phyloP scores from a whole-genome alignment of 2,329 filamentous ascomycete genomes.

The Nigrospora sphaerica region DNA sequence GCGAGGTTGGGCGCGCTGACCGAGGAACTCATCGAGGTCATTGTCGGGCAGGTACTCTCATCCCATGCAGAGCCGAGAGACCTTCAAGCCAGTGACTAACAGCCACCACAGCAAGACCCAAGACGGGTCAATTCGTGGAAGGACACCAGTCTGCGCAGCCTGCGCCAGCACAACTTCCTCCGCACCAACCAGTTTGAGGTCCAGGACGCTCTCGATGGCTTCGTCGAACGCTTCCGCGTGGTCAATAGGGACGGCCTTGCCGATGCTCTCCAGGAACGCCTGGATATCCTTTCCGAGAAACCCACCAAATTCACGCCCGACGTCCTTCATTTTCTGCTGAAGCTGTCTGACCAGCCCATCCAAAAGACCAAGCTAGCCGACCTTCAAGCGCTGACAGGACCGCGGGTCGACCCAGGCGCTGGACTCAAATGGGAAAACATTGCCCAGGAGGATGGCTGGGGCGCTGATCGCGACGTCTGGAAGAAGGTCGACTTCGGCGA shows the following conservation, averaged over 20 bases:
- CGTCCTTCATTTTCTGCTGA: constrained; percentile 67
- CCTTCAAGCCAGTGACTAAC: constrained; percentile 7
- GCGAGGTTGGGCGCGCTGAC: constrained; percentile 57
- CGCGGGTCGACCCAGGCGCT: constrained; percentile 34
- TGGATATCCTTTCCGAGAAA: constrained; percentile 48
- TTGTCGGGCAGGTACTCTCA: constrained; percentile 31
- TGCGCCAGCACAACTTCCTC: constrained; percentile 49
- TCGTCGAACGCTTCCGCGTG: constrained; percentile 82
- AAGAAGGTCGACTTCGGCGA: constrained; percentile 56
- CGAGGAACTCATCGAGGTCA: constrained; percentile 61
- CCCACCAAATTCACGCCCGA: constrained; percentile 69
- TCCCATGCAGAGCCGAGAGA: neutral
- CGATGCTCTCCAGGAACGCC: constrained; percentile 53
- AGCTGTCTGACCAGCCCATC: constrained; percentile 74
- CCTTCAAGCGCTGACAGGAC: constrained; percentile 46
- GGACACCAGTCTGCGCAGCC: constrained; percentile 41
- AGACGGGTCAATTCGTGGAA: constrained; percentile 34
- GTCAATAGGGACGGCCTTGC: constrained; percentile 74
- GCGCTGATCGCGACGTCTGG: constrained; percentile 63
- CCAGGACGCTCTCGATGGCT: constrained; percentile 54
- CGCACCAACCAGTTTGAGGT: constrained; percentile 74
- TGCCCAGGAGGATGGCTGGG: constrained; percentile 67
- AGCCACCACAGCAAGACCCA: constrained; percentile 21
- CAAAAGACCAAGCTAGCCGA: constrained; percentile 60
- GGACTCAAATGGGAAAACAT: constrained; percentile 74